Percentiles rank a stretch among this genome's conserved stretches.
These are phyloP conservation scores for Diplodia seriata DNA, from an alignment of 2,329 filamentous ascomycete species.

Conservation along the genomic window DNA sequence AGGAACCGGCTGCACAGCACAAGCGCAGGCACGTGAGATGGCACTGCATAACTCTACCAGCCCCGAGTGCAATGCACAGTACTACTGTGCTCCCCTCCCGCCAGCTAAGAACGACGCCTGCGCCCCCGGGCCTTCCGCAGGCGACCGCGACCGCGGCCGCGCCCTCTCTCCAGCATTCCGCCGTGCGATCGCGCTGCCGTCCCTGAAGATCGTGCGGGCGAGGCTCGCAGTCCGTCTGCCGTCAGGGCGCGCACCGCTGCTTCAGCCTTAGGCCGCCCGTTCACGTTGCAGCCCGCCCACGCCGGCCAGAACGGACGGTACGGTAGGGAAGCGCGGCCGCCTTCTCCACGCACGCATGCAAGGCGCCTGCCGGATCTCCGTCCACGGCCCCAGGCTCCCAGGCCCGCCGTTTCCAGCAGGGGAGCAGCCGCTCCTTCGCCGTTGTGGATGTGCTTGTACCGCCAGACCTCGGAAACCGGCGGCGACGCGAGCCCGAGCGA, in stretches of 20 bases:
- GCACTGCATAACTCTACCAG: conserved; percentile 8
- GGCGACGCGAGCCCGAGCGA: conserved; percentile 10
- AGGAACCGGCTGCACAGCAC: conserved; percentile 25
- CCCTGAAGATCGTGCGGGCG: conserved; percentile 21
- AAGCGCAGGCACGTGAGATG: conserved; percentile 8
- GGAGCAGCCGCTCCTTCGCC: conserved; percentile 11
- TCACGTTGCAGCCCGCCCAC: background rate
- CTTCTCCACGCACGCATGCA: conserved; percentile 14
- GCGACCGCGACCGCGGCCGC: conserved; percentile 13
- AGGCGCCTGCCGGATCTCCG: conserved; percentile 10
- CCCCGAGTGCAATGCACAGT: background rate
- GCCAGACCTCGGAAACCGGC: background rate
- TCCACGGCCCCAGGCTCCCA: background rate
- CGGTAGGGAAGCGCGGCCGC: conserved; percentile 5
- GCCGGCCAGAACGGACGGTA: background rate
- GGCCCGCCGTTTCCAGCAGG: conserved; percentile 24
- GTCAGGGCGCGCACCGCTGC: background rate
- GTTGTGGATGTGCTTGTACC: background rate
- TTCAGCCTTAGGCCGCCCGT: conserved; percentile 23
- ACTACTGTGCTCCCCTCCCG: background rate
- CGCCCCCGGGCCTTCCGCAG: background rate
- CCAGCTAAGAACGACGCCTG: background rate
- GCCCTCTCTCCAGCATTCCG: conserved; percentile 11
- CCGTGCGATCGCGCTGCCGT: conserved; percentile 3
- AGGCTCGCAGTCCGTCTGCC: background rate